phyloP scores from a whole-genome alignment of 2,329 filamentous ascomycete species.

The Cordyceps farinosa region DNA sequence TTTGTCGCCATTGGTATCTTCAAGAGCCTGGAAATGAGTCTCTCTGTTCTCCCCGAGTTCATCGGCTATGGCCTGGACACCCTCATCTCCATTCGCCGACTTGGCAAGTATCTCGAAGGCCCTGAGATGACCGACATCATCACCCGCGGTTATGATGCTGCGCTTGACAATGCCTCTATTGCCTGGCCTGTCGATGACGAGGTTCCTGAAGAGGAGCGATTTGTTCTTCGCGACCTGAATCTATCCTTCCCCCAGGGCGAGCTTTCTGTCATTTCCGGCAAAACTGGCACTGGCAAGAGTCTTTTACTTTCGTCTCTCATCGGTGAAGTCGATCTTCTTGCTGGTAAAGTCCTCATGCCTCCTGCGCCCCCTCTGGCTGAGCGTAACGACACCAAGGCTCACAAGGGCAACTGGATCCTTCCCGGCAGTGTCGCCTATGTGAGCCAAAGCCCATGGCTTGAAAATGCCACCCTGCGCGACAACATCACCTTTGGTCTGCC shows the following conservation, averaged over 20 bases:
- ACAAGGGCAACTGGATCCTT: constrained; percentile 64
- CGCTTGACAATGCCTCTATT: constrained; percentile 64
- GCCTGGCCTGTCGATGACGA: constrained; percentile 70
- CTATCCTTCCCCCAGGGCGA: constrained; percentile 65
- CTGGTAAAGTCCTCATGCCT: constrained; percentile 57
- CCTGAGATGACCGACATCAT: constrained; percentile 59
- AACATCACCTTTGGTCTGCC: constrained; percentile 78
- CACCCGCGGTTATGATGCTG: constrained; percentile 54
- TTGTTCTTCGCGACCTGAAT: constrained; percentile 62
- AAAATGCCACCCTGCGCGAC: constrained; percentile 73
- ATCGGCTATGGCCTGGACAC: constrained; percentile 69
- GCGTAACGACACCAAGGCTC: constrained; percentile 61
- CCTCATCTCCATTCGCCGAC: constrained; percentile 66
- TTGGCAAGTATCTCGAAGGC: constrained; percentile 66
- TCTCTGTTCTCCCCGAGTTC: constrained; percentile 69
- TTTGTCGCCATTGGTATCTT: constrained; percentile 78
- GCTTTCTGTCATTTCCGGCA: constrained; percentile 71
- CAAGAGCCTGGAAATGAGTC: constrained; percentile 65
- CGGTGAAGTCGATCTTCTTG: constrained; percentile 68
- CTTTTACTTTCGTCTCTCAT: constrained; percentile 69
- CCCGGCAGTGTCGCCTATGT: constrained; percentile 69
- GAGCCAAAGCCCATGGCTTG: constrained; percentile 79
- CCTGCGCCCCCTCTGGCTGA: constrained; percentile 47
- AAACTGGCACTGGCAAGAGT: constrained; percentile 76
- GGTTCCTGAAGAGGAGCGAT: constrained; percentile 55